Evolutionary conservation across 352 stramenopile species (phyloP).

Genomic region (Globisporangium emineosum): DNA sequence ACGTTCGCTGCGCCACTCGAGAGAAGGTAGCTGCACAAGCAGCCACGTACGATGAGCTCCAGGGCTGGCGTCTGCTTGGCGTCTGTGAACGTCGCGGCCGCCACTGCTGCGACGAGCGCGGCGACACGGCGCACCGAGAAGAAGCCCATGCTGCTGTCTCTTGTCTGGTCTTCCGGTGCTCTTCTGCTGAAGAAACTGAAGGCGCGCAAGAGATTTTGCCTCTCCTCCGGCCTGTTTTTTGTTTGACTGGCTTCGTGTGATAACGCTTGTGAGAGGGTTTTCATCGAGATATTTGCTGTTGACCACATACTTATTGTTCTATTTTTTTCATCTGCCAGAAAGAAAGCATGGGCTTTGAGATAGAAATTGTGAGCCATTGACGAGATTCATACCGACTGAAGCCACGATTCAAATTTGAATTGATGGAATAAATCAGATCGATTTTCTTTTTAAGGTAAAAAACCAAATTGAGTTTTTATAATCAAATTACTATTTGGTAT

Average conservation of each 20-base stretch:
- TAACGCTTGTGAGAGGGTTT: background rate
- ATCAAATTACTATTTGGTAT: too few relatives aligned
- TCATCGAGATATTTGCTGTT: background rate
- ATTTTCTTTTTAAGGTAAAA: background rate
- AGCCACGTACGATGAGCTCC: conserved; percentile 9
- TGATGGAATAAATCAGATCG: background rate
- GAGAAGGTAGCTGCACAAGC: background rate
- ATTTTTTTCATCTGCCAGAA: background rate
- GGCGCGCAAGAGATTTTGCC: background rate
- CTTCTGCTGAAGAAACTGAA: background rate
- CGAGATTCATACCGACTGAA: background rate
- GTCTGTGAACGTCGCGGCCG: background rate
- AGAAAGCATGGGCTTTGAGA: background rate
- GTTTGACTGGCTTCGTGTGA: conserved; percentile 1
- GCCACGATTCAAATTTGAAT: conserved; percentile 1
- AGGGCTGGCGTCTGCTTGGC: conserved; percentile 9
- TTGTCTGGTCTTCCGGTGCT: background rate
- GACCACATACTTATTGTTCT: background rate
- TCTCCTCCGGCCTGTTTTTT: background rate
- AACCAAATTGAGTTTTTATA: background rate
- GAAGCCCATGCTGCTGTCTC: conserved; percentile 8
- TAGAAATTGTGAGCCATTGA: background rate
- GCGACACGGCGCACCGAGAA: background rate
- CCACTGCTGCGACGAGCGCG: background rate
- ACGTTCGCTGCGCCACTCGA: background rate